Percentiles rank a stretch among this genome's conserved stretches.
These are phyloP conservation scores for Torulaspora gathmanii DNA, from an alignment of 805 yeast species.

Conservation along the genomic window DNA sequence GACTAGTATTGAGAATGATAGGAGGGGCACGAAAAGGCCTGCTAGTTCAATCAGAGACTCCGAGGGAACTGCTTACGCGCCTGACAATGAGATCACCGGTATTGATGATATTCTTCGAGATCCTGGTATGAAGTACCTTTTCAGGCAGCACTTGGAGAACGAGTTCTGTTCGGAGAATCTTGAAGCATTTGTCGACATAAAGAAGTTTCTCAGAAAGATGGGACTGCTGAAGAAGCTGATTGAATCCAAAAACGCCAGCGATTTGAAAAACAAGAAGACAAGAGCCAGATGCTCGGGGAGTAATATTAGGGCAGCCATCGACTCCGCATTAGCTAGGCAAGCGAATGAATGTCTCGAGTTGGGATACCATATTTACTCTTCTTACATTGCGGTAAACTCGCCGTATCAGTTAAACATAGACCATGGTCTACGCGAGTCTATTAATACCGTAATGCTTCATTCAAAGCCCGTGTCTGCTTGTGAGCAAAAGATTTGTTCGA, in stretches of 20 bases:
- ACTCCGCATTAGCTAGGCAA: constrained; percentile 40
- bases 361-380: constrained; percentile 60
- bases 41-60: constrained; percentile 1
- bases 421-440: constrained; percentile 44
- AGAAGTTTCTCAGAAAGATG: constrained; percentile 47
- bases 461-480: constrained; percentile 36
- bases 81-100: constrained; percentile 8
- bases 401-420: constrained; percentile 69
- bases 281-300: constrained; percentile 9
- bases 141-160: constrained; percentile 57
- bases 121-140: constrained; percentile 69
- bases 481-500: not conserved
- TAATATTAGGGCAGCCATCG: constrained; percentile 33
- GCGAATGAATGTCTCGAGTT: constrained; percentile 54
- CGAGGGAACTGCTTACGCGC: not conserved
- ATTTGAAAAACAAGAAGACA: constrained; percentile 20
- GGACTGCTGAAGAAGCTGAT: constrained; percentile 40
- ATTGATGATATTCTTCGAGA: constrained; percentile 51
- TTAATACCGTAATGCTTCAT: constrained; percentile 40
- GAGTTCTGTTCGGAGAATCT: constrained; percentile 71
- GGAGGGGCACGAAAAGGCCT: not conserved
- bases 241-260: constrained; percentile 21
- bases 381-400: constrained; percentile 61
- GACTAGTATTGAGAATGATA: not conserved
- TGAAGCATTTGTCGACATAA: constrained; percentile 62